Conservation (phyloP, 257 asterid genomes). For the Cinchona pubescens region DNA sequence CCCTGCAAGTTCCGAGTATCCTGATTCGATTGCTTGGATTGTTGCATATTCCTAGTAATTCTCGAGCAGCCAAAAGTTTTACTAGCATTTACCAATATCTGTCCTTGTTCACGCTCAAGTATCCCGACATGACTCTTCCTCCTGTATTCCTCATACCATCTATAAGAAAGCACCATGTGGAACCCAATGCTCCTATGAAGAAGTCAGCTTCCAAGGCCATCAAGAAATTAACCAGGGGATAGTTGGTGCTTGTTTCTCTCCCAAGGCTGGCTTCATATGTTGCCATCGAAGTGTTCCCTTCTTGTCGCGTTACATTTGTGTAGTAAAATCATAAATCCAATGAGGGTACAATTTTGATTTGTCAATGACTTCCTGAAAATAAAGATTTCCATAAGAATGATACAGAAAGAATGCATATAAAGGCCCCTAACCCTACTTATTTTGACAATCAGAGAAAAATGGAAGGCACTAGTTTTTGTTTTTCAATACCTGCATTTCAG, state of each 20-base stretch:
- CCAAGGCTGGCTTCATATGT: slow-evolving; percentile 87
- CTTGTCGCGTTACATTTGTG: slow-evolving; percentile 80
- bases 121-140: slow-evolving; percentile 92
- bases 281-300: slow-evolving; percentile 83
- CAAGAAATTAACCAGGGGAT: slow-evolving; percentile 90
- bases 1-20: neutral
- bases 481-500: slow-evolving; percentile 95
- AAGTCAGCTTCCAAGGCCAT: slow-evolving; percentile 93
- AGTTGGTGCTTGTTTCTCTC: slow-evolving; percentile 81
- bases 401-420: neutral
- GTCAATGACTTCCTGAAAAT: slow-evolving; percentile 66
- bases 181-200: slow-evolving; percentile 88
- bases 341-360: slow-evolving; percentile 39
- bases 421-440: too few relatives aligned
- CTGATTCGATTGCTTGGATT: neutral
- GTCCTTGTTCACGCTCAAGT: slow-evolving; percentile 91
- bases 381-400: neutral
- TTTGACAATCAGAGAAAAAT: neutral
- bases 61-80: neutral
- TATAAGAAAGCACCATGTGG: slow-evolving; percentile 88
- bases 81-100: slow-evolving; percentile 64
- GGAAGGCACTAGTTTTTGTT: neutral
- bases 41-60: too few relatives aligned
- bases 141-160: slow-evolving; percentile 96
- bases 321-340: slow-evolving; percentile 84